Evolutionary conservation across 106 monocot species (phyloP), one percentile per base, ranked within the genome.

Genomic region (Xerophyta viscosa): DNA sequence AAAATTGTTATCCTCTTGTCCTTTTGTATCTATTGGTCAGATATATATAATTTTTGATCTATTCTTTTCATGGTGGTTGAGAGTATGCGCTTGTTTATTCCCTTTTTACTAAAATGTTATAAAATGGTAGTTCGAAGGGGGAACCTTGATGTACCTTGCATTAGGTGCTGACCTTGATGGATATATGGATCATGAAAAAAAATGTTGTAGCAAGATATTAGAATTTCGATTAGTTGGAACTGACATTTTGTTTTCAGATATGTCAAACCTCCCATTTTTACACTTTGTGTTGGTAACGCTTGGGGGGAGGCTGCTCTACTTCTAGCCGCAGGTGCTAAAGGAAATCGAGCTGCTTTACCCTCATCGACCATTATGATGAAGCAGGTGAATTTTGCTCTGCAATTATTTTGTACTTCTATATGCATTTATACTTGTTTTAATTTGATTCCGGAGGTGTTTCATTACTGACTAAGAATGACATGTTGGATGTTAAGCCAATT

Each of bases 251-350:
- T 18, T 59, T 31, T 18, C 12, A 92, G 86, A 36, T 92, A 83
- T 66, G 78, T 89, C 22, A 80, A 79, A 52, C 72, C 85, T 47
- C 85, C 96, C 11, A 89, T 96, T 59, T 88, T 85, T 55, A 88
- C 96, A 41, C 84, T 96, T 18, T 96, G 96, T 63, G 84, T 88
- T 58, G 96, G 96, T 47, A 96, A 96, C 82, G 96, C 96, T 37
- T 96, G 88, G 88, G 88, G 88, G 64, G 96, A 96, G 71, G 88
- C 88, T 50, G 88, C 96, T 12, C 54, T 96, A 41, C 88, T 96
- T 55, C 71, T 96, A 61, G 81, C 96, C 66, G 65, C 96, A 81
- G 96, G 96, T 71, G 71, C 81, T 27, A 85, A 33, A 73, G 94
- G 94, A 49, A 96, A 96, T 48, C 88, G 88, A 56, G 64, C 94